Base-by-base conservation (phyloP, 2,329 filamentous ascomycete species). In the Colletotrichum tofieldiae region DNA sequence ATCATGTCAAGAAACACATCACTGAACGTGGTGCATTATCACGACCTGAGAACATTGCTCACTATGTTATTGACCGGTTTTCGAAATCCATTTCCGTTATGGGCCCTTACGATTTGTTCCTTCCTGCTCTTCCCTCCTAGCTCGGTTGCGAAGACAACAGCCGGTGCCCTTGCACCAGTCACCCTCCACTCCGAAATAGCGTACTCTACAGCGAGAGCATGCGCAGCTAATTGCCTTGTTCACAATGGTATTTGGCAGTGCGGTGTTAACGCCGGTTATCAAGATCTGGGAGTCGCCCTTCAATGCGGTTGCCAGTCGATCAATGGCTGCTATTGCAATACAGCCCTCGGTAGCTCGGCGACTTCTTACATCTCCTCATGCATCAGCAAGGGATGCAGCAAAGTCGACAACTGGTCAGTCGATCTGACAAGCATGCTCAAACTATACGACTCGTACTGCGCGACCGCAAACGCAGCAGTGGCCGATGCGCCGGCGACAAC, bases 271-370 rank as follows among this genome's bases (percentile, higher is more conserved):
- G 71, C 76, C 60, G 76, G 77, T 55, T 69, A 70, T 23, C 45
- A 54, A 3, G 61, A 65, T 14, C 73, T 79, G 5, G 77, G 76
- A 37, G 66, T 74, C 39, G 71, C 73, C 16, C 71, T 78, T 5
- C 74, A 75, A 37, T 78, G 77, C 67, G 76, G 75, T 29, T 77
- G 74, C 71, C 64, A 62, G 14, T 75, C 76, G 6, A 73, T 75
- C 65, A 78, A 78, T 65, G 76, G 67, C 41, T 78, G 78, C 68
- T 75, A 75, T 67, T 78, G 77, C 67, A 75, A 74, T 63, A 71
- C 75, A 12, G 72, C 64, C 41, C 73, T 75, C 47, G 75, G 66
- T 5, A 70, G 66, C 60, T 78, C 75, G 52, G 78, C 77, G 5
- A 76, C 77, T 2, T 66, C 74, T 12, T 77, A 78, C 62, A 69